These are phyloP conservation scores for Tubosaeta brunneosetosa DNA, from an alignment of 768 basidiomycete genomes.

Conservation along the genomic window DNA sequence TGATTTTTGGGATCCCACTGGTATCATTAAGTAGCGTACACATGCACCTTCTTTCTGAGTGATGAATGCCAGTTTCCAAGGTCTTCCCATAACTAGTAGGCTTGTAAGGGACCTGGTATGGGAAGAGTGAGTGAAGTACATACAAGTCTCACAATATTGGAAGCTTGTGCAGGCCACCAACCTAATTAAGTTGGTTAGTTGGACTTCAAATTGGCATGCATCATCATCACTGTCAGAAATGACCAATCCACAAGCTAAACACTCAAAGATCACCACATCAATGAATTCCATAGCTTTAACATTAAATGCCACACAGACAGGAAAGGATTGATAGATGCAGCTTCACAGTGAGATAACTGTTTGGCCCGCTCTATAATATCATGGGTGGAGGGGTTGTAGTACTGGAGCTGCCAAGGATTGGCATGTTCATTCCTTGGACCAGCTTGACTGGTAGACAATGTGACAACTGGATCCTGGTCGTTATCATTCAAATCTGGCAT, in stretches of 20 bases:
- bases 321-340: constrained; percentile 4
- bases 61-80: neutral
- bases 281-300: neutral
- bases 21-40: neutral
- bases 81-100: neutral
- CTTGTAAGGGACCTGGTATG: too few species aligned
- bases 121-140: neutral
- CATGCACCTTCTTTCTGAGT: neutral
- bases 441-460: neutral
- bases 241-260: neutral
- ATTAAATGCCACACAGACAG: neutral
- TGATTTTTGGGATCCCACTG: neutral
- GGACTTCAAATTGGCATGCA: neutral
- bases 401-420: constrained; percentile 6
- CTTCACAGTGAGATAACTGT: neutral
- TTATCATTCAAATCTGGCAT: too few species aligned
- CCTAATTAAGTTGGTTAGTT: neutral
- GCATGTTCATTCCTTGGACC: neutral
- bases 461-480: neutral
- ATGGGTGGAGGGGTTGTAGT: neutral
- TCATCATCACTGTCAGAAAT: too few species aligned
- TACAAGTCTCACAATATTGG: constrained; percentile 1
- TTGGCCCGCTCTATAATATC: constrained; percentile 3
- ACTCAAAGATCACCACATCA: neutral
- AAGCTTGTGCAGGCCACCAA: constrained; percentile 1